Evolutionary conservation across 148 eudicot genomes (phyloP).

Genomic region (Vaccinium corymbosum): DNA sequence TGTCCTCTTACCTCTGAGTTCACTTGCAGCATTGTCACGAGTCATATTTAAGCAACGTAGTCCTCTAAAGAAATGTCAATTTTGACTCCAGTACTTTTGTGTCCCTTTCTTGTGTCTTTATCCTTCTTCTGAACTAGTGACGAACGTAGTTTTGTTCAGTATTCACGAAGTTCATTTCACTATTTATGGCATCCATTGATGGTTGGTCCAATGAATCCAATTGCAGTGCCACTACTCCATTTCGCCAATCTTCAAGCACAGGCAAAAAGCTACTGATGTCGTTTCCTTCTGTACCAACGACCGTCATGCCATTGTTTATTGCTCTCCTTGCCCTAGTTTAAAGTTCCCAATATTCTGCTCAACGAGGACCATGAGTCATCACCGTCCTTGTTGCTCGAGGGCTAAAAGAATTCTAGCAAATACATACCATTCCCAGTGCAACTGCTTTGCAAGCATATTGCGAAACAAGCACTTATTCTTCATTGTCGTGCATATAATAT

Average conservation of each 20-base stretch:
- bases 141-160: background rate
- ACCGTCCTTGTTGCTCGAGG: background rate
- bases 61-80: background rate
- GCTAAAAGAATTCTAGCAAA: slow-evolving; percentile 27
- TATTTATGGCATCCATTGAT: background rate
- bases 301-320: background rate
- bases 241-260: background rate
- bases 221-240: background rate
- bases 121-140: background rate
- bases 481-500: slow-evolving; percentile 25
- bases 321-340: background rate
- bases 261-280: background rate
- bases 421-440: slow-evolving; percentile 16
- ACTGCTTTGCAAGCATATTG: slow-evolving; percentile 24
- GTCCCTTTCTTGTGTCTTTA: background rate
- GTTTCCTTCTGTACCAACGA: background rate
- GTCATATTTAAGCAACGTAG: background rate
- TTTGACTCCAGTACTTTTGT: background rate
- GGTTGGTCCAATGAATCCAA: background rate
- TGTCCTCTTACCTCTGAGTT: background rate
- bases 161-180: background rate
- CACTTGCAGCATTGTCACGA: background rate
- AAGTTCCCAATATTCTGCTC: slow-evolving; percentile 3
- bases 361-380: background rate
- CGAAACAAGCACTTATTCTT: slow-evolving; percentile 15